Evolutionary conservation across 345 rosid genomes (phyloP), one percentile per base, ranked within the genome.

Genomic region (Camelina laxa): DNA sequence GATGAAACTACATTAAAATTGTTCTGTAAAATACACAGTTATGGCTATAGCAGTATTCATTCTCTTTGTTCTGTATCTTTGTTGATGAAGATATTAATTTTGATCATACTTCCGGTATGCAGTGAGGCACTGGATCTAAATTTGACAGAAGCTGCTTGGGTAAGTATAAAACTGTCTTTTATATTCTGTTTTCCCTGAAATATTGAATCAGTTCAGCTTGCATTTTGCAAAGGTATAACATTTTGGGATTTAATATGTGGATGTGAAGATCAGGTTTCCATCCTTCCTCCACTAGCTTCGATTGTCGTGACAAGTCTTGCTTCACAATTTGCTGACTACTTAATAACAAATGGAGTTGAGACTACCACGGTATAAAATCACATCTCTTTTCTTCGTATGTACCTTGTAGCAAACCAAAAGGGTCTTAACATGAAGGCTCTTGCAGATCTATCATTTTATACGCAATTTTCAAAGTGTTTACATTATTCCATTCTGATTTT

Each of bases 111-210:
- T 71, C 33, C 9, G 72, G 8, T 59, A 57, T 87, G 89, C 91
- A 91, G 97, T 71, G 97, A 91, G 87, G 96, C 88, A 74, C 85
- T 94, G 84, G 65, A 56, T 80, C 81, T 91, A 63, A 94, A 94
- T 82, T 82, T 94, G 84, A 90, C 89, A 41, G 98, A 94, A 78
- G 98, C 98, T 80, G 96, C 98, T 56, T 86, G 96, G 98, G 97
- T 94, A 86, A 84, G 87, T 72, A 55, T 21, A 59, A 53, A 67
- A 31, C 17, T 67, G 42, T 75, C 62, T 30, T 69, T 6, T 44
- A 14, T 48, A 10, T 70, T 39, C 53, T 64, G 9, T 58, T 49
- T 57, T 30, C 36, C 38, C 47, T 22, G 12, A 14, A 45, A 16
- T 13, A 61, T 42, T 33, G 36, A n/a, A 30, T 17, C 16, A 22